Conservation (phyloP, 345 rosid species). For the Stellera chamaejasme region DNA sequence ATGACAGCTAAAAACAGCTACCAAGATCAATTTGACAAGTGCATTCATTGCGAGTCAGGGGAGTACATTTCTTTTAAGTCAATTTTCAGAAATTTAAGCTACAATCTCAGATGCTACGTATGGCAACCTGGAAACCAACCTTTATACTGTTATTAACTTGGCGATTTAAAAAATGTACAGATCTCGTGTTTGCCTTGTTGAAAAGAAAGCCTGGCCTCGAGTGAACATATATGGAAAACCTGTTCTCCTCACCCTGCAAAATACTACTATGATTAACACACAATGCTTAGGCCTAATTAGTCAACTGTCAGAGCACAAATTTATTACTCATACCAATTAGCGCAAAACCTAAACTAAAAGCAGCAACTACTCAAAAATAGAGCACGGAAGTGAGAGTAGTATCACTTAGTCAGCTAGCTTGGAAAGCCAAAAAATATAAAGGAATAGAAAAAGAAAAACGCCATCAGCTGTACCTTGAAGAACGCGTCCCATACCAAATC, state of each 20-base stretch:
- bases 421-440: no score
- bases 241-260: constrained; percentile 68
- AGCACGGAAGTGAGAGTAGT: neutral
- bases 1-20: neutral
- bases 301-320: neutral
- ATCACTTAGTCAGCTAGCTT: neutral
- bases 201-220: constrained; percentile 91
- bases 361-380: no score
- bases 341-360: neutral
- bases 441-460: neutral
- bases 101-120: neutral
- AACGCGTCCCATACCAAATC: constrained; percentile 83
- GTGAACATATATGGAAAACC: constrained; percentile 80
- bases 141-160: constrained; percentile 89
- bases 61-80: no score
- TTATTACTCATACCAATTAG: neutral
- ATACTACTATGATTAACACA: neutral
- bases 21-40: constrained; percentile 1
- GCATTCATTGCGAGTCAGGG: no score
- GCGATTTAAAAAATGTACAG: constrained; percentile 55
- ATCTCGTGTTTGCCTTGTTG: constrained; percentile 75
- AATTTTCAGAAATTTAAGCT: neutral
- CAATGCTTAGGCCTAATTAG: neutral
- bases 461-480: constrained; percentile 38
- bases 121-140: constrained; percentile 30